phyloP scores from a whole-genome alignment of 352 stramenopile genomes.

The Phytophthora pinifolia region DNA sequence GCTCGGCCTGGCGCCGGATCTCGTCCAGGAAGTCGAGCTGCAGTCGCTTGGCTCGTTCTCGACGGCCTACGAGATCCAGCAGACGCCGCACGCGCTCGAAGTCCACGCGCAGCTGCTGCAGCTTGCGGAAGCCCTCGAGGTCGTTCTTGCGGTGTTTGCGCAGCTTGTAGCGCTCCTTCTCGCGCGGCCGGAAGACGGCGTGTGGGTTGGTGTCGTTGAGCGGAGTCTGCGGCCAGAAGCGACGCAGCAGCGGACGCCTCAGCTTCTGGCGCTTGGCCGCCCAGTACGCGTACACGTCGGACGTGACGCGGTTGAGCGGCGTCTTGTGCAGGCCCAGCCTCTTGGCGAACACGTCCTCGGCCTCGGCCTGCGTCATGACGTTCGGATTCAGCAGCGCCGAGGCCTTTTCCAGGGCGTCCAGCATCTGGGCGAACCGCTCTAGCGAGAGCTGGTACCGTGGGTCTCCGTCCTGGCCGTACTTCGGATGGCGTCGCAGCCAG shows the following conservation, averaged over 20 bases:
- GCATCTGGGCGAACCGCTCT: constrained; percentile 73
- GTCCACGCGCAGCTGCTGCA: constrained; percentile 92
- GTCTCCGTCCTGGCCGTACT: constrained; percentile 81
- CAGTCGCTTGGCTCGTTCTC: constrained; percentile 85
- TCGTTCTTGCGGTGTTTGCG: constrained; percentile 97
- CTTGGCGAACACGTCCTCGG: constrained; percentile 74
- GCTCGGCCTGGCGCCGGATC: constrained; percentile 61
- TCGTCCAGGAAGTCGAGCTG: constrained; percentile 83
- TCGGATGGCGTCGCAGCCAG: constrained; percentile 81
- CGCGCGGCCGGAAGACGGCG: constrained; percentile 96
- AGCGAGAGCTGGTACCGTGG: constrained; percentile 76
- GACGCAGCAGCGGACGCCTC: constrained; percentile 92
- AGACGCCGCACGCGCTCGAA: constrained; percentile 91
- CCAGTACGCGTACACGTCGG: constrained; percentile 96
- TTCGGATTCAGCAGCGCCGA: constrained; percentile 79
- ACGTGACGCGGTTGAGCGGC: constrained; percentile 66
- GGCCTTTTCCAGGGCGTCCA: constrained; percentile 88
- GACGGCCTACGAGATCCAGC: constrained; percentile 79
- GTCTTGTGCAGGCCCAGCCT: constrained; percentile 66
- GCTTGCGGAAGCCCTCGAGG: constrained; percentile 94
- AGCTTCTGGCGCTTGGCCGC: constrained; percentile 91
- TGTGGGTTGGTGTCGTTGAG: constrained; percentile 98
- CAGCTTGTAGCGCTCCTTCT: constrained; percentile 98
- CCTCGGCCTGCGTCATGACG: constrained; percentile 70
- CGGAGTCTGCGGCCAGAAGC: constrained; percentile 96